Evolutionary conservation across 805 yeast species (phyloP).

Genomic region (Saccharomycopsis babjevae): DNA sequence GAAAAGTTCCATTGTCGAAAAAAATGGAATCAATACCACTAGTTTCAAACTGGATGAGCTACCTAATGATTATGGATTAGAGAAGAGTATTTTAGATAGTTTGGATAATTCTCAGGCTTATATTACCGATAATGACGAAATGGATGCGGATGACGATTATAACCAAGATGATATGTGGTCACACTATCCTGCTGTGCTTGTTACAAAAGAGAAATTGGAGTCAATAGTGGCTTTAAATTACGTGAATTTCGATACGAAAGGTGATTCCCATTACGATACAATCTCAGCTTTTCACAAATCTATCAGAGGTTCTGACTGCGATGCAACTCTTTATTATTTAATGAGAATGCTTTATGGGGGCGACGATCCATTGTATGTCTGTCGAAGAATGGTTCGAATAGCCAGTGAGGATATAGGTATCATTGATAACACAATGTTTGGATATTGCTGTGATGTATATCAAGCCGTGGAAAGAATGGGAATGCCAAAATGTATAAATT

Average conservation of each 20-base stretch:
- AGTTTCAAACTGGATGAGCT: too few species aligned
- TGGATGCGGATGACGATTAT: background rate
- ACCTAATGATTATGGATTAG: too few species aligned
- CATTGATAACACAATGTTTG: conserved; percentile 71
- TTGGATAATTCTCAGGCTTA: background rate
- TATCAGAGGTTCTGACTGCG: conserved; percentile 78
- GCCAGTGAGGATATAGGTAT: conserved; percentile 94
- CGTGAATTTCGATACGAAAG: conserved; percentile 70
- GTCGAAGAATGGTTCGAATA: conserved; percentile 84
- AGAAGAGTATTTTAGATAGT: background rate
- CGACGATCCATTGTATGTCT: conserved; percentile 84
- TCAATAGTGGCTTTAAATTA: conserved; percentile 38
- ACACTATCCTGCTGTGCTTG: background rate
- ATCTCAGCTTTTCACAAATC: conserved; percentile 94
- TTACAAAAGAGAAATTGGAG: conserved; percentile 25
- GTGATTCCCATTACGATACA: conserved; percentile 90
- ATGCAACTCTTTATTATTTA: conserved; percentile 82
- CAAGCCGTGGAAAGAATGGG: conserved; percentile 87
- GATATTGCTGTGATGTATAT: conserved; percentile 78
- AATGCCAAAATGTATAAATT: conserved; percentile 86
- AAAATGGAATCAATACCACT: too few species aligned
- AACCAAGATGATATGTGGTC: too few species aligned
- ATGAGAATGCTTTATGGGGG: conserved; percentile 89
- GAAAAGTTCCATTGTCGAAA: too few species aligned
- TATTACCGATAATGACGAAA: background rate